Conservation (phyloP, 805 yeast species). For the Yamadazyma scolyti region DNA sequence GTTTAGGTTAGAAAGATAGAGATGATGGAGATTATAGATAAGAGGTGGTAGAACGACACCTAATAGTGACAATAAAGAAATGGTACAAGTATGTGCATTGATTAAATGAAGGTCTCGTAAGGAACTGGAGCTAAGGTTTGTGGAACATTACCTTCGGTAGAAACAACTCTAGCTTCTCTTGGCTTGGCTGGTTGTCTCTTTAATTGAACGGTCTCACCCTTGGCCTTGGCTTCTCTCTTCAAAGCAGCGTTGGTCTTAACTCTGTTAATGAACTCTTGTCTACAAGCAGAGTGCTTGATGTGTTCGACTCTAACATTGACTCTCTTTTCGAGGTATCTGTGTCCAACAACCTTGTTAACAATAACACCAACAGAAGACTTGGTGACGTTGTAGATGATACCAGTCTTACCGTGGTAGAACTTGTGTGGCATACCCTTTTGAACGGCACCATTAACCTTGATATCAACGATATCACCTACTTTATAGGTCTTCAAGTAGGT, state of each 20-base stretch:
- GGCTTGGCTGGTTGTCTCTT: slow-evolving; percentile 99
- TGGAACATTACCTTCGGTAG: slow-evolving; percentile 81
- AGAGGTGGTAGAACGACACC: too few species aligned
- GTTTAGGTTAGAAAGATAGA: too few species aligned
- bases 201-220: slow-evolving; percentile 85
- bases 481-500: slow-evolving; percentile 97
- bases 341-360: slow-evolving; percentile 96
- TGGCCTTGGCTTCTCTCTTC: slow-evolving; percentile 90
- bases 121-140: slow-evolving; percentile 99
- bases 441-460: slow-evolving; percentile 98
- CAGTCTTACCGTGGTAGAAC: slow-evolving; percentile 99
- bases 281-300: slow-evolving; percentile 99
- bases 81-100: slow-evolving; percentile 7
- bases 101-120: slow-evolving; percentile 98
- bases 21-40: too few species aligned
- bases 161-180: slow-evolving; percentile 84
- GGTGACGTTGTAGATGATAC: slow-evolving; percentile 98
- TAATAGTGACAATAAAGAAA: too few species aligned
- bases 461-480: slow-evolving; percentile 99
- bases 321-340: slow-evolving; percentile 99
- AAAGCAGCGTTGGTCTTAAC: slow-evolving; percentile 94
- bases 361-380: slow-evolving; percentile 98
- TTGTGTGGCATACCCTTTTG: slow-evolving; percentile 99
- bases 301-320: slow-evolving; percentile 98
- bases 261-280: slow-evolving; percentile 98